These are phyloP conservation scores for Colletotrichum agaves DNA, from an alignment of 2,329 filamentous ascomycete species.

Conservation along the genomic window DNA sequence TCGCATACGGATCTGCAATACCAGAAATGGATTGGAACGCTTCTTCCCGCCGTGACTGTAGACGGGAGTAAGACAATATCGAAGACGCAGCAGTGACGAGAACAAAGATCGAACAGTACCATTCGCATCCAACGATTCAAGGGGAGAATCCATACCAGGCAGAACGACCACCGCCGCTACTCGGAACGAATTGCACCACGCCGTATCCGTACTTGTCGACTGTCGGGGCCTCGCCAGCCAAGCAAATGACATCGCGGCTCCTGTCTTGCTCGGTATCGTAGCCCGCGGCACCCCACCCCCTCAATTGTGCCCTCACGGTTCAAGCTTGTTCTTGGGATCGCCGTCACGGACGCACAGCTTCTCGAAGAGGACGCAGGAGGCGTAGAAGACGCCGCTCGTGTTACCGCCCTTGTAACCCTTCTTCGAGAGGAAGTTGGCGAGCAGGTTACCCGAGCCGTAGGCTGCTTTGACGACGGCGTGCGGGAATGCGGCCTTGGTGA, in stretches of 20 bases:
- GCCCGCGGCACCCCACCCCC: slow-evolving; percentile 42
- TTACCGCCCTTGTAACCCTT: slow-evolving; percentile 61
- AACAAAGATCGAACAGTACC: too few species aligned
- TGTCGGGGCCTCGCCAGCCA: slow-evolving; percentile 18
- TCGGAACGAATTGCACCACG: neutral
- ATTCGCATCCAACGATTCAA: too few species aligned
- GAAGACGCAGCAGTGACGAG: too few species aligned
- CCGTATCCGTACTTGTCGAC: slow-evolving; percentile 44
- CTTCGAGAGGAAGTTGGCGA: slow-evolving; percentile 61
- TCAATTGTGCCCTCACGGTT: slow-evolving; percentile 66
- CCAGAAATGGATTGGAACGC: neutral
- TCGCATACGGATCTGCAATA: neutral
- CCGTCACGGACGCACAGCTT: slow-evolving; percentile 63
- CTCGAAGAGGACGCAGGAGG: slow-evolving; percentile 68
- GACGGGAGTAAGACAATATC: too few species aligned
- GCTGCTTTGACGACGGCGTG: slow-evolving; percentile 57
- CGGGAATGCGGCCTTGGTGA: slow-evolving; percentile 64
- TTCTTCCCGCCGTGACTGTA: too few species aligned
- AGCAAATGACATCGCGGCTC: neutral
- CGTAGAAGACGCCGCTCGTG: slow-evolving; percentile 61
- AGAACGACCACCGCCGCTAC: neutral
- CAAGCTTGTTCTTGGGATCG: slow-evolving; percentile 63
- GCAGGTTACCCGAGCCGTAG: slow-evolving; percentile 49
- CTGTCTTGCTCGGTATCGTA: slow-evolving; percentile 38
- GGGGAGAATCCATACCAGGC: too few species aligned